Base-by-base conservation (phyloP, 352 stramenopile species). In the Peronosclerospora sorghi region DNA sequence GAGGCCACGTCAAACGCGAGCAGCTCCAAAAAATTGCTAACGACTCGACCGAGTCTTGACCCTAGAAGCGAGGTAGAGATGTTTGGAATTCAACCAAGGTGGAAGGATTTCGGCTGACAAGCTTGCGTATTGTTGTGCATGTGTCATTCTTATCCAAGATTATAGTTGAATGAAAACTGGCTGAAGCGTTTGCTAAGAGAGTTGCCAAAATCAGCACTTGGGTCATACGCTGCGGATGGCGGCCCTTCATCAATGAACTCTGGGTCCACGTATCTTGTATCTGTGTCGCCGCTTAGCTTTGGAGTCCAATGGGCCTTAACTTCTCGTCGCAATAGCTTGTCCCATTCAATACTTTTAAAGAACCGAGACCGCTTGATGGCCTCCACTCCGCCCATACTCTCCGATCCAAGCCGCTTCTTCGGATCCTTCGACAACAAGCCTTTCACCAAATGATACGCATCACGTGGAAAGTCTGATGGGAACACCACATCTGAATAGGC, bases 111-210 rank as follows among this genome's bases (percentile, higher is more conserved):
- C 21, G 6, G 21, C 21, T 26, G 21, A 26, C 21, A 26, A 26
- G 21, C 4, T 26, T 6, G 21, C 4, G 3, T 26, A 6, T 26
- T 26, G 4, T 26, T 26, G 21, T 40, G 35, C 8, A 17, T 45
- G 35, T 32, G 13, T 28, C 21, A 37, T 23, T 37, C 23, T 63
- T 51, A 69, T 26, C 53, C 59, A 44, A 86, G 62, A 43, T 79
- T 86, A 54, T 86, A 89, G 62, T 91, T 89, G 60, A 94, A 94
- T 43, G 75, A 89, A 51, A 94, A 94, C 57, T 94, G 81, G 51
- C 81, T 94, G 37, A 94, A 94, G 21, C 81, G 76, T 43, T 86
- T 86, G 68, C 77, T 90, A 26, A 68, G 63, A 23, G 71, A 79
- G 23, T 83, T 84, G 40, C 68, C 73, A 12, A 60, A 46, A 14